Evolutionary conservation across 495 filamentous ascomycete genomes (phyloP).

Genomic region (Penicillium diatomitis): DNA sequence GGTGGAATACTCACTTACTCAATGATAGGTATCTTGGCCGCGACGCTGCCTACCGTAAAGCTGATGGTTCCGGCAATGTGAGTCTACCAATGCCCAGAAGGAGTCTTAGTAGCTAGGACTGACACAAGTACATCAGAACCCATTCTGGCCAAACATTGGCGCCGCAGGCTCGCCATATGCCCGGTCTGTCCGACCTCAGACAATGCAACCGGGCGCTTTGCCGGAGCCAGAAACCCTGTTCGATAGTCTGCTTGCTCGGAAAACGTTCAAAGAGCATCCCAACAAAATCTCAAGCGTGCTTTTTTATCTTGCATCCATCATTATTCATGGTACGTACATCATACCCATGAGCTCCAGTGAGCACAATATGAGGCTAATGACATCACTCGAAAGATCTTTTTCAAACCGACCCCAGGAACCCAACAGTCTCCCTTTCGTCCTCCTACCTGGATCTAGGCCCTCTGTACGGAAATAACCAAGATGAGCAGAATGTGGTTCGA

Average conservation of each 20-base stretch:
- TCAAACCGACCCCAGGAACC: slow-evolving; percentile 48
- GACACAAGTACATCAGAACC: slow-evolving; percentile 29
- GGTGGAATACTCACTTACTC: slow-evolving; percentile 7
- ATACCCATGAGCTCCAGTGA: not conserved
- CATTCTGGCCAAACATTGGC: slow-evolving; percentile 57
- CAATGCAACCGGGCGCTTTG: slow-evolving; percentile 50
- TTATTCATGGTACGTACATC: slow-evolving; percentile 59
- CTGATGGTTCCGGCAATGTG: slow-evolving; percentile 63
- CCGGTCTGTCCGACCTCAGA: slow-evolving; percentile 56
- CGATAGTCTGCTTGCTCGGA: slow-evolving; percentile 60
- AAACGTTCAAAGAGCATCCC: slow-evolving; percentile 53
- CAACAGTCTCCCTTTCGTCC: slow-evolving; percentile 59
- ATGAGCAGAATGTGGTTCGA: slow-evolving; percentile 65
- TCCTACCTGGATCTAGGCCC: slow-evolving; percentile 81
- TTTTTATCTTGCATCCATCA: slow-evolving; percentile 83
- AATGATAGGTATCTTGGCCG: slow-evolving; percentile 38
- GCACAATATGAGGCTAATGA: no score
- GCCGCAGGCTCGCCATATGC: slow-evolving; percentile 58
- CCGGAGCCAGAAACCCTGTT: slow-evolving; percentile 75
- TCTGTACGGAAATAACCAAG: slow-evolving; percentile 73
- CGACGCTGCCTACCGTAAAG: slow-evolving; percentile 51
- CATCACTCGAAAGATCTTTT: slow-evolving; percentile 40
- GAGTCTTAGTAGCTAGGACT: not conserved
- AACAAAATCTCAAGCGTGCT: slow-evolving; percentile 81
- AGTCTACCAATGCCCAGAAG: not conserved